These are phyloP conservation scores for Calonectria naviculata DNA, from an alignment of 2,329 filamentous ascomycete genomes.

Conservation along the genomic window DNA sequence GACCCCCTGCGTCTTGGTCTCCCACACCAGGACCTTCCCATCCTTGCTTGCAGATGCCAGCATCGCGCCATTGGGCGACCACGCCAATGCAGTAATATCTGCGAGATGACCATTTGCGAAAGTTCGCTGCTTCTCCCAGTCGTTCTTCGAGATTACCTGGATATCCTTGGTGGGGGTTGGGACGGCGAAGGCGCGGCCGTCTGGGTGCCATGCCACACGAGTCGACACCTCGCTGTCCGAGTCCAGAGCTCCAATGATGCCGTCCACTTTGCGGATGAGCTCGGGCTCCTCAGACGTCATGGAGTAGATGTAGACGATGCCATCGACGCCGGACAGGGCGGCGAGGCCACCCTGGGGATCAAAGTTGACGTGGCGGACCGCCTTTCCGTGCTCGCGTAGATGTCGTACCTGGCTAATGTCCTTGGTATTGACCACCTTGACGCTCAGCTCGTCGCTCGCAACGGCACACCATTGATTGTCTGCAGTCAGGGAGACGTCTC, in stretches of 20 bases:
- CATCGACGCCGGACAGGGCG: slow-evolving; percentile 88
- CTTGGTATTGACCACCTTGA: slow-evolving; percentile 86
- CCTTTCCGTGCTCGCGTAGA: slow-evolving; percentile 84
- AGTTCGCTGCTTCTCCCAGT: slow-evolving; percentile 87
- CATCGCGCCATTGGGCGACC: slow-evolving; percentile 95
- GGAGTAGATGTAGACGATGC: slow-evolving; percentile 90
- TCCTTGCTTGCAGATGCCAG: slow-evolving; percentile 78
- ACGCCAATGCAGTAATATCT: slow-evolving; percentile 87
- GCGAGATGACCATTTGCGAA: slow-evolving; percentile 85
- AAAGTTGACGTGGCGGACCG: slow-evolving; percentile 93
- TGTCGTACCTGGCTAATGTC: slow-evolving; percentile 82
- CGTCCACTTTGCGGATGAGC: slow-evolving; percentile 85
- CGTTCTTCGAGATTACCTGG: slow-evolving; percentile 85
- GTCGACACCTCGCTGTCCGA: slow-evolving; percentile 79
- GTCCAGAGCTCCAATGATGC: slow-evolving; percentile 83
- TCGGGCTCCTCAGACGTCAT: slow-evolving; percentile 82
- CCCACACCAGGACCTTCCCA: slow-evolving; percentile 83
- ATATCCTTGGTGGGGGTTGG: slow-evolving; percentile 86
- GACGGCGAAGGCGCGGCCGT: slow-evolving; percentile 89
- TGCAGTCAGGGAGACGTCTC: slow-evolving; percentile 85
- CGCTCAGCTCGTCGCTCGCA: slow-evolving; percentile 93
- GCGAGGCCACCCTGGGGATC: slow-evolving; percentile 82
- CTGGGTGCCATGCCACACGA: slow-evolving; percentile 89
- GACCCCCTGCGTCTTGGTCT: slow-evolving; percentile 86
- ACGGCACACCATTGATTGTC: slow-evolving; percentile 92